Base-by-base conservation (phyloP, 148 eudicot species). In the Rhododendron henanense region DNA sequence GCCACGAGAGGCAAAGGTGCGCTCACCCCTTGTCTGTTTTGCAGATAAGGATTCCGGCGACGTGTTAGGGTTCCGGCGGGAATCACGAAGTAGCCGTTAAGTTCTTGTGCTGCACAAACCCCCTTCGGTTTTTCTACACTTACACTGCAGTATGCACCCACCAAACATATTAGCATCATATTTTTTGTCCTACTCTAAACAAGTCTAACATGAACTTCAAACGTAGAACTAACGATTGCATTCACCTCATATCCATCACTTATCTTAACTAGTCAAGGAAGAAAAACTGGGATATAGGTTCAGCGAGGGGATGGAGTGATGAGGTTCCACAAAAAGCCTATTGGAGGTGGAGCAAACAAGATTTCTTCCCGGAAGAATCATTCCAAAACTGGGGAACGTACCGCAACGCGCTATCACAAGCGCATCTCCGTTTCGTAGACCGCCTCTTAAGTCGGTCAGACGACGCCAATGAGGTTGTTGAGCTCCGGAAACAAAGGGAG, bases 311-410 rank as follows among this genome's bases (percentile, higher is more conserved):
- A 41, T 5, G 45, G 75, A 53, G 50, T 39, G 79, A 50, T 69
- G 79, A 84, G 47, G 65, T 83, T 39, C 88, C 76, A 47, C 81
- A 81, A 83, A 87, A 85, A 84, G 85, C 87, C 47, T 90, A 90
- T 37, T 91, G 90, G 90, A 87, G 93, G 84, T 91, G 89, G 98
- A 10, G 89, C 90, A 94, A 92, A 82, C 85, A 87, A 84, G 95
- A 92, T 81, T 93, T 95, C 76, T 88, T 92, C 87, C 98, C 96
- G 9, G 96, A 93, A 75, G 87, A 91, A 82, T 94, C 98, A 2
- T 95, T 95, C 90, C 25, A 90, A 57, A 91, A 85, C 87, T 93
- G 94, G 94, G 53, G 10, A 25, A 61, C 89, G 10, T 94, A 95
- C 89, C 81, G 82, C 2, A 39, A 79, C 4, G 95, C 95, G 0